A percentile compares a stretch with the other conserved stretches of the same genome.
phyloP scores from a whole-genome alignment of 2,329 filamentous ascomycete genomes.

The Fusarium devonianum region DNA sequence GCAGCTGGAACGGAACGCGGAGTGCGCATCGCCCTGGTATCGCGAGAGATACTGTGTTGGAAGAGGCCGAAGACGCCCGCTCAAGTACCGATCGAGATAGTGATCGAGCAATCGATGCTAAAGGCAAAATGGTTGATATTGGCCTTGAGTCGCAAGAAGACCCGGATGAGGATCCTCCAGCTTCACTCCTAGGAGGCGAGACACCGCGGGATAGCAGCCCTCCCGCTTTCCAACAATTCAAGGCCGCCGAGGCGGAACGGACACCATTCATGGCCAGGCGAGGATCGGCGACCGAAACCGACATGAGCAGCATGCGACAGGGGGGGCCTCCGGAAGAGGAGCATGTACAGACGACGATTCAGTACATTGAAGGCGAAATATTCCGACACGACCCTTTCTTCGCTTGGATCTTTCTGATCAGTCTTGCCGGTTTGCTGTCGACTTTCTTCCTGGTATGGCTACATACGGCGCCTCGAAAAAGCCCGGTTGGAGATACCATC shows the following conservation, averaged over 20 bases:
- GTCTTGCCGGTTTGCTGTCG: slow-evolving; percentile 81
- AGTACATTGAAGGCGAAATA: slow-evolving; percentile 69
- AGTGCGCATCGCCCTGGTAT: slow-evolving; percentile 46
- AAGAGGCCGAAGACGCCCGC: slow-evolving; percentile 54
- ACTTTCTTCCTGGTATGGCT: slow-evolving; percentile 90
- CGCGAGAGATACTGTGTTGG: slow-evolving; percentile 46
- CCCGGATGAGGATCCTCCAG: slow-evolving; percentile 64
- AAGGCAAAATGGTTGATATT: slow-evolving; percentile 83
- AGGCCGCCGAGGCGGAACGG: slow-evolving; percentile 47
- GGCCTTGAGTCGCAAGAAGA: slow-evolving; percentile 75
- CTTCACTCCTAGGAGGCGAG: slow-evolving; percentile 63
- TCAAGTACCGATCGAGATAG: slow-evolving; percentile 44
- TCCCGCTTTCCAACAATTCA: slow-evolving; percentile 69
- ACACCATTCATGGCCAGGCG: slow-evolving; percentile 52
- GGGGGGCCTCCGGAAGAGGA: slow-evolving; percentile 49
- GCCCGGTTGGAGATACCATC: slow-evolving; percentile 87
- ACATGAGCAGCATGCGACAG: slow-evolving; percentile 50
- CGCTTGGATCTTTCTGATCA: slow-evolving; percentile 87
- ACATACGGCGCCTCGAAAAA: slow-evolving; percentile 78
- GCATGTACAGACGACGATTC: slow-evolving; percentile 53
- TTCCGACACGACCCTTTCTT: slow-evolving; percentile 91
- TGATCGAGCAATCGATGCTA: slow-evolving; percentile 47
- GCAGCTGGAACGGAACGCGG: slow-evolving; percentile 68
- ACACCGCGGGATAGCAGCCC: slow-evolving; percentile 60
- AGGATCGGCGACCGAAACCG: slow-evolving; percentile 56